Base-by-base conservation (phyloP, 2,329 filamentous ascomycete species). In the Aspergillus aculeatus region DNA sequence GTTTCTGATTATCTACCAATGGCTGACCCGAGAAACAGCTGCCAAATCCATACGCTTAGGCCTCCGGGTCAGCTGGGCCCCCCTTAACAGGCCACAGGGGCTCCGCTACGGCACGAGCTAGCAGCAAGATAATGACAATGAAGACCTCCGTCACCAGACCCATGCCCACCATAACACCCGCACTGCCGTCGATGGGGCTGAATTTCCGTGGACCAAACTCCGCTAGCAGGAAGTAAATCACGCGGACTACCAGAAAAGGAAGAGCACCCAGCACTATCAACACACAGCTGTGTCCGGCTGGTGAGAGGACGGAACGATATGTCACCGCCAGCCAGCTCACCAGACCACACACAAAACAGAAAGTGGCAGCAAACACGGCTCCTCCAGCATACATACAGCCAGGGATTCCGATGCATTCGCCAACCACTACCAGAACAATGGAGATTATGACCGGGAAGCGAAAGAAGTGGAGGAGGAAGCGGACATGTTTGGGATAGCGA, bases 81-180 rank as follows among this genome's bases (percentile, higher is more conserved):
- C 26, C 12, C 6, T 21, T 41, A n/a, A 26, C 21, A 1, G 54
- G 26, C 56, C 56, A 58, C 47, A 70, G 49, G 1, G 69, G 69
- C 54, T 70, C 67, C 3, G 64, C 60, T 24, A 70, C 58, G 2
- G 58, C 62, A 3, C 67, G 67, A 44, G 68, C 64, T 4, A 50
- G 5, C 21, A 71, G 44, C 14, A 71, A 51, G 19, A 70, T 54
- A 9, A 52, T 23, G 4, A 66, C 61, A 47, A 65, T 53, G 19
- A 69, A 53, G 12, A 68, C 58, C 52, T 72, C 70, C 69, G 71
- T 70, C 54, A 69, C 47, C 32, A 71, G 47, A 3, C 64, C 62
- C 65, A 70, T 70, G 4, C 64, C 65, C 55, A 63, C 61, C 59
- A 66, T 59, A 14, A 65, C 47, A 9, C 62, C 56, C 2, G 58